A percentile compares a stretch with the other conserved stretches of the same genome.
Evolutionary conservation across 2,329 filamentous ascomycete species (phyloP).

Genomic region (Hypoxylon sp.): DNA sequence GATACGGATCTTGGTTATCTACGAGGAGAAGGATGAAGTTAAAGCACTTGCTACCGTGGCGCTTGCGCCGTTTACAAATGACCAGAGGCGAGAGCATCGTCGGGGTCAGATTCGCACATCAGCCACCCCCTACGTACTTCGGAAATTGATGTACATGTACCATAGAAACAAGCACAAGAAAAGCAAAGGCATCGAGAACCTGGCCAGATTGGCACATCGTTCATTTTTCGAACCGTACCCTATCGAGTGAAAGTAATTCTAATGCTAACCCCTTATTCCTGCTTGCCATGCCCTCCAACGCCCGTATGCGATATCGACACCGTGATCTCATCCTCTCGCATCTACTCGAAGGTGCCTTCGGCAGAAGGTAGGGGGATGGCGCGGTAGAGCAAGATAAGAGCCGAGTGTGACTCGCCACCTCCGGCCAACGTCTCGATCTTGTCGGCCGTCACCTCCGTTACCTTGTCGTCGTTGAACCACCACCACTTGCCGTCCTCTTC

Average conservation of each 20-base stretch:
- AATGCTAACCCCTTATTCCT: constrained; percentile 38
- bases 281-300: constrained; percentile 42
- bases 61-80: background rate
- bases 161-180: constrained; percentile 1
- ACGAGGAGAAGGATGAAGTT: no score
- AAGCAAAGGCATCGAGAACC: background rate
- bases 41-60: no score
- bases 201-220: constrained; percentile 15
- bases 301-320: constrained; percentile 42
- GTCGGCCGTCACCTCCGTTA: constrained; percentile 89
- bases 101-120: background rate
- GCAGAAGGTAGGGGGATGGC: constrained; percentile 76
- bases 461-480: constrained; percentile 99
- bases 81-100: background rate
- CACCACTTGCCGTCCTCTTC: constrained; percentile 97
- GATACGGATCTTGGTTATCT: no score
- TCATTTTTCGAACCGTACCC: constrained; percentile 34
- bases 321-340: constrained; percentile 17
- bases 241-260: constrained; percentile 36
- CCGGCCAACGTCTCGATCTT: constrained; percentile 92
- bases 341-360: constrained; percentile 58
- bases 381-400: constrained; percentile 82
- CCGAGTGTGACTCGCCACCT: constrained; percentile 88
- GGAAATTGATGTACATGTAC: constrained; percentile 2
- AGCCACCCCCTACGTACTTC: no score